phyloP scores from a whole-genome alignment of 345 rosid genomes.

The Eucalyptus brandiana region DNA sequence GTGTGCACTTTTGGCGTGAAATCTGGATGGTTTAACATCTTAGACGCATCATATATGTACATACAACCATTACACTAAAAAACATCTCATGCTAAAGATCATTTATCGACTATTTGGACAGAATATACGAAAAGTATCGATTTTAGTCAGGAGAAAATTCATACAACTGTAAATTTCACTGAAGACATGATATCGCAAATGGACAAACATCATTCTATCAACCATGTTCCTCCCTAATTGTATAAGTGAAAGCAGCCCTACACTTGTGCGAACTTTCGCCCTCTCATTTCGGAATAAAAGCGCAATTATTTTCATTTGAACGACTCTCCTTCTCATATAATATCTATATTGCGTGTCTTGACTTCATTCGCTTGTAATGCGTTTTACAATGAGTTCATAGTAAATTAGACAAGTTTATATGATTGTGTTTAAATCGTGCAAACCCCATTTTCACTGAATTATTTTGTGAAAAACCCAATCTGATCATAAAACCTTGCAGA shows the following conservation, averaged over 20 bases:
- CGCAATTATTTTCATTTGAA: background rate
- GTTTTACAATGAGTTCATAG: background rate
- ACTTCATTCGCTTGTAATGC: background rate
- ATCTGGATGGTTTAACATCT: background rate
- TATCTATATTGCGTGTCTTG: background rate
- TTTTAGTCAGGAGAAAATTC: background rate
- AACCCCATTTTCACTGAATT: background rate
- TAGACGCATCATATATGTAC: background rate
- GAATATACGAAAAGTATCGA: background rate
- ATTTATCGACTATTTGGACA: background rate
- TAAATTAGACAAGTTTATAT: background rate
- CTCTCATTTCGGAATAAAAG: background rate
- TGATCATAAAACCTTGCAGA: background rate
- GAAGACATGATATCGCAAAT: background rate
- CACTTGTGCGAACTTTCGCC: background rate
- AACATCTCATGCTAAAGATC: background rate
- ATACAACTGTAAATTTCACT: background rate
- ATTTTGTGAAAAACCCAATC: background rate
- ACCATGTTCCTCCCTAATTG: background rate
- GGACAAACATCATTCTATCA: background rate
- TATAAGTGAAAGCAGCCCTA: background rate
- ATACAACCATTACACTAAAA: background rate
- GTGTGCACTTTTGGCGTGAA: background rate
- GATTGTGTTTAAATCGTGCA: background rate
- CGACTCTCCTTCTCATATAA: background rate